These are phyloP conservation scores for Leishmania aethiopica DNA, from an alignment of 208 protist species.

Conservation along the genomic window DNA sequence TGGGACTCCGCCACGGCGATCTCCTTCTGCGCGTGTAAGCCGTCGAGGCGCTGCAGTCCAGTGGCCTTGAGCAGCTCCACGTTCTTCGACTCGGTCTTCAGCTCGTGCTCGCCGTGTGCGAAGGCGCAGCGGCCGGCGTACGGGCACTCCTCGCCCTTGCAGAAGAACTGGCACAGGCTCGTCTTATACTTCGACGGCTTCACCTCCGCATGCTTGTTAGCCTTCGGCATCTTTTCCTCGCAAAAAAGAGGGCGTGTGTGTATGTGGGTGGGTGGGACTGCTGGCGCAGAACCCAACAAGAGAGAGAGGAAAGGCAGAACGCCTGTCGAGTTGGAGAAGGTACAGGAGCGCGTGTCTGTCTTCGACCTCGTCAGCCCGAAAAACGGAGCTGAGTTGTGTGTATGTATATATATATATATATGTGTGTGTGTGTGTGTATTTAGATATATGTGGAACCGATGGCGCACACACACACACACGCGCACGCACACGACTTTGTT, in stretches of 20 bases:
- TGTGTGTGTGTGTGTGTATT: too few relatives aligned
- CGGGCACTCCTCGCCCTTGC: constrained; percentile 60
- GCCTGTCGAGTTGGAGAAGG: too few relatives aligned
- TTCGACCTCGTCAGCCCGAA: background rate
- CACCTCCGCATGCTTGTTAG: constrained; percentile 60
- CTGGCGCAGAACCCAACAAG: too few relatives aligned
- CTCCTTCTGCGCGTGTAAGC: constrained; percentile 12
- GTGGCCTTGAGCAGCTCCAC: constrained; percentile 64
- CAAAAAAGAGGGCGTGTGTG: background rate
- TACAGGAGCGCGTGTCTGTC: background rate
- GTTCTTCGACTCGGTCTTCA: constrained; percentile 74
- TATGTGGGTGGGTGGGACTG: background rate
- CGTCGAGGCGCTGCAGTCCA: constrained; percentile 70
- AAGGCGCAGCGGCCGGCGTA: constrained; percentile 79
- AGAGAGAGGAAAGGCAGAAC: too few relatives aligned
- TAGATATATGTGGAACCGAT: too few relatives aligned
- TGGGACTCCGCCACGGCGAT: background rate
- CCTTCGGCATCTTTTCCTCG: constrained; percentile 32
- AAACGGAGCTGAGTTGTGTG: background rate
- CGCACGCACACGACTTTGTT: too few relatives aligned
- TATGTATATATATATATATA: too few relatives aligned
- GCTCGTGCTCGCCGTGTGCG: constrained; percentile 81
- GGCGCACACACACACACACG: too few relatives aligned
- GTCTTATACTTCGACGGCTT: constrained; percentile 92
- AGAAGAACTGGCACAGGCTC: constrained; percentile 71